Conservation (phyloP, 257 asterid species). For the Solanum rostratum region DNA sequence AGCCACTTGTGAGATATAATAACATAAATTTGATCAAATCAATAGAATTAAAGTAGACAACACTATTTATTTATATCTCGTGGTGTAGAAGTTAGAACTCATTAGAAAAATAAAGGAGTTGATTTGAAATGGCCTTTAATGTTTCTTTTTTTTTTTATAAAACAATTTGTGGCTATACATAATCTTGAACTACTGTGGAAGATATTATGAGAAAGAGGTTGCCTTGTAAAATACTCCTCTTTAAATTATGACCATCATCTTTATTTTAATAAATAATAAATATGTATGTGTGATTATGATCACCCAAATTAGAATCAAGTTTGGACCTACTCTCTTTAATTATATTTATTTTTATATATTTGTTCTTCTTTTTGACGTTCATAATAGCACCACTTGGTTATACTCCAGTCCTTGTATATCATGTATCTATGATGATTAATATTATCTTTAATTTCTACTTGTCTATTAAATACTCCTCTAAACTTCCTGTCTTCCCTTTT, state of each 20-base stretch:
- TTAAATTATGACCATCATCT: neutral
- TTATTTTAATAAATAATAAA: neutral
- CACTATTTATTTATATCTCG: neutral
- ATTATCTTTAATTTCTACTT: neutral
- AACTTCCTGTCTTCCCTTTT: neutral
- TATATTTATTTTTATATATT: neutral
- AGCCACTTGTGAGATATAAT: neutral
- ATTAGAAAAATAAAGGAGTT: neutral
- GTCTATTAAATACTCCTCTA: neutral
- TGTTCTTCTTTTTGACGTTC: neutral
- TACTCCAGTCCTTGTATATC: neutral
- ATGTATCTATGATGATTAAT: neutral
- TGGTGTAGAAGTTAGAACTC: neutral
- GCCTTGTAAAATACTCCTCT: neutral
- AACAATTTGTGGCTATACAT: neutral
- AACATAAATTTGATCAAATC: neutral
- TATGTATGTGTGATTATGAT: neutral
- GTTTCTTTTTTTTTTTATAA: neutral
- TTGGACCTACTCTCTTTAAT: neutral
- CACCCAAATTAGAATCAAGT: neutral
- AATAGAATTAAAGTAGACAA: neutral
- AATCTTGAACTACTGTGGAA: neutral
- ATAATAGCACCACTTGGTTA: neutral
- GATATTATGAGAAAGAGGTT: neutral
- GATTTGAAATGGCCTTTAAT: neutral